These are phyloP conservation scores for Calonectria fujianensis DNA, from an alignment of 2,329 filamentous ascomycete genomes.

Conservation along the genomic window DNA sequence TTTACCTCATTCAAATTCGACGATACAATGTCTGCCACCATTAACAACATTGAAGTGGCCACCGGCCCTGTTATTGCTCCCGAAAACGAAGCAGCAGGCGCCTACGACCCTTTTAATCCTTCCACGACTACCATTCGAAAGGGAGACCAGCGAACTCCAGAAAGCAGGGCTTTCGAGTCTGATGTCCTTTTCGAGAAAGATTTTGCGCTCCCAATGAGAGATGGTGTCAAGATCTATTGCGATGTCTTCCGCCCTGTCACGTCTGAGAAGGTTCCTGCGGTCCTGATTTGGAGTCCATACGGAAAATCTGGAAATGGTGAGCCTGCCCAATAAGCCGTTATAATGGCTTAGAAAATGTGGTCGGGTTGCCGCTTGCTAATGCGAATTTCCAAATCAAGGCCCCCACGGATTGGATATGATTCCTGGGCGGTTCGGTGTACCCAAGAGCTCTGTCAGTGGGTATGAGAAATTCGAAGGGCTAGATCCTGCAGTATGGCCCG, in stretches of 20 bases:
- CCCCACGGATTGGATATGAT: conserved; percentile 17
- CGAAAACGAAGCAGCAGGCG: conserved; percentile 10
- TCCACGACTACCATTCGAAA: not conserved
- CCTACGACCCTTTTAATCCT: not conserved
- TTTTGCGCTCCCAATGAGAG: not conserved
- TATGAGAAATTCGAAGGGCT: conserved; percentile 34
- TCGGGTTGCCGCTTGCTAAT: not conserved
- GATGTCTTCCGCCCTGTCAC: conserved; percentile 3
- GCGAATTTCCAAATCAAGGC: not conserved
- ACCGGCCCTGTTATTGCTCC: not conserved
- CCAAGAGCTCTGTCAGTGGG: not conserved
- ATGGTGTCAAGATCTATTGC: conserved; percentile 10
- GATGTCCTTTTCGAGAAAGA: conserved; percentile 15
- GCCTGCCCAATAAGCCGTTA: not conserved
- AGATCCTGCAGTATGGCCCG: conserved; percentile 38
- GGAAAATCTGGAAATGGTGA: conserved; percentile 19
- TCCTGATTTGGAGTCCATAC: conserved; percentile 20
- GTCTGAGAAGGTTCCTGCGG: not conserved
- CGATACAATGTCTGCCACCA: not conserved
- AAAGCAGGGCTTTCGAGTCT: not conserved
- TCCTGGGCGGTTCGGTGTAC: conserved; percentile 26
- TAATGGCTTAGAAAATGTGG: too few species aligned
- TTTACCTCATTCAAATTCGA: too few species aligned
- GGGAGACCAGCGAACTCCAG: not conserved
- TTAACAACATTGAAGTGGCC: conserved; percentile 12